These are phyloP conservation scores for Eutypa lata DNA, from an alignment of 2,329 filamentous ascomycete species.

Conservation along the genomic window DNA sequence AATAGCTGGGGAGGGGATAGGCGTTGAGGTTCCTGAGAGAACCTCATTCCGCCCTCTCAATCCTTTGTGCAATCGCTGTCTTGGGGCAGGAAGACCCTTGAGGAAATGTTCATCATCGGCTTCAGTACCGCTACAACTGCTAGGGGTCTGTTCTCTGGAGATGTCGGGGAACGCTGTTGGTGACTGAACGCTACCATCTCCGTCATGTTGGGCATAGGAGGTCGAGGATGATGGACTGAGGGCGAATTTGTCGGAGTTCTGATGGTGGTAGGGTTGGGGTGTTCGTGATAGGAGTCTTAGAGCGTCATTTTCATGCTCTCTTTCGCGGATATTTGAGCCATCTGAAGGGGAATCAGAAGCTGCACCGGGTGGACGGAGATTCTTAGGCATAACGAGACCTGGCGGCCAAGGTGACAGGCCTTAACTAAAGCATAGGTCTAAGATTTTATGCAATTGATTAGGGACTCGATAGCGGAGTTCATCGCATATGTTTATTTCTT, in stretches of 20 bases:
- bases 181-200: constrained; percentile 15
- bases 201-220: constrained; percentile 11
- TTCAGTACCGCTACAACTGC: constrained; percentile 89
- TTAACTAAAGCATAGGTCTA: too few relatives aligned
- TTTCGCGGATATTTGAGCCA: constrained; percentile 19
- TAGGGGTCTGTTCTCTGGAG: constrained; percentile 54
- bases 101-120: constrained; percentile 91
- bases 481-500: too few relatives aligned
- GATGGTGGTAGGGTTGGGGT: constrained; percentile 66
- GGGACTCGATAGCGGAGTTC: too few relatives aligned
- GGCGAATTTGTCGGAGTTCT: constrained; percentile 41
- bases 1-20: constrained; percentile 47
- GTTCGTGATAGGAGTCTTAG: constrained; percentile 56
- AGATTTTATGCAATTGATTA: too few relatives aligned
- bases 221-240: constrained; percentile 17
- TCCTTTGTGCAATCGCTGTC: constrained; percentile 71
- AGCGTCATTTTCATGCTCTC: constrained; percentile 31
- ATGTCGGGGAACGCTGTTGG: constrained; percentile 27
- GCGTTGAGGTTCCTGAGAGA: constrained; percentile 54
- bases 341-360: constrained; percentile 21
- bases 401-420: neutral
- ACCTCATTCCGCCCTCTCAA: constrained; percentile 59
- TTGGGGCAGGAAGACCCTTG: constrained; percentile 79
- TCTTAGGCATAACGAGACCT: constrained; percentile 44
- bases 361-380: constrained; percentile 33